These are phyloP conservation scores for Vaucheria bursata DNA, from an alignment of 352 stramenopile species.

Conservation along the genomic window DNA sequence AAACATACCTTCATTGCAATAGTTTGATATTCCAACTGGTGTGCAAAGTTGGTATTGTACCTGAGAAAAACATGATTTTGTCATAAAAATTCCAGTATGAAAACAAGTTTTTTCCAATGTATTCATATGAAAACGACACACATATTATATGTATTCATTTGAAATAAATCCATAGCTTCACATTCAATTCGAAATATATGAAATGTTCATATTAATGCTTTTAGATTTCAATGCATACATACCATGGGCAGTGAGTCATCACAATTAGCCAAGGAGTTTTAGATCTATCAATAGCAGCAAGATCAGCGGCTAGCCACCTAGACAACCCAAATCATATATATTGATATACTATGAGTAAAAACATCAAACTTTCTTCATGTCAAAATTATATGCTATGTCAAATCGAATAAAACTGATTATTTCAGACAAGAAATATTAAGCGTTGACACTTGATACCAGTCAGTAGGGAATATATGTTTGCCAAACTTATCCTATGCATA, in stretches of 20 bases:
- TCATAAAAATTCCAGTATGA: too few species aligned
- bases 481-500: background rate
- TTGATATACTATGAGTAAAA: background rate
- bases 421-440: background rate
- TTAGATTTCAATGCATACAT: too few species aligned
- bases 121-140: too few species aligned
- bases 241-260: constrained; percentile 54
- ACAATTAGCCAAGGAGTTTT: constrained; percentile 52
- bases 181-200: too few species aligned
- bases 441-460: background rate
- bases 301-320: constrained; percentile 22
- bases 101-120: too few species aligned
- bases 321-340: background rate
- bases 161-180: too few species aligned
- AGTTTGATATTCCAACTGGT: constrained; percentile 52
- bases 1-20: constrained; percentile 6
- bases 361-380: background rate
- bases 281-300: constrained; percentile 43
- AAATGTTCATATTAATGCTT: too few species aligned
- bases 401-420: too few species aligned
- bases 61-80: too few species aligned
- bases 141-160: too few species aligned
- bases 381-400: background rate
- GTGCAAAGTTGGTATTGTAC: constrained; percentile 60
- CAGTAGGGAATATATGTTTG: background rate